phyloP scores from a whole-genome alignment of 306 rosid species.

The Glycine soja region DNA sequence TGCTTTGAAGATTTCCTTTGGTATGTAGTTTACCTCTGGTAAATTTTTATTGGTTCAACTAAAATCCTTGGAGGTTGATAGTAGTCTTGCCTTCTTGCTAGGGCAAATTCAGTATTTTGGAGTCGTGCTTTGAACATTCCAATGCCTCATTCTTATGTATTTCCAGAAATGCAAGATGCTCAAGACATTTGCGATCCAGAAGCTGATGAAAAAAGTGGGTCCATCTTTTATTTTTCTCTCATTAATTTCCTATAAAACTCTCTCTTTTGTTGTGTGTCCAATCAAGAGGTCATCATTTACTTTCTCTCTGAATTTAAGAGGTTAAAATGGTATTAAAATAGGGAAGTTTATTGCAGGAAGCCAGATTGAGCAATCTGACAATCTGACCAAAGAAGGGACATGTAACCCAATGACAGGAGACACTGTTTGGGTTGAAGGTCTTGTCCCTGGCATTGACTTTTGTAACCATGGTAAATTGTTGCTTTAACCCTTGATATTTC shows the following conservation, averaged over 20 bases:
- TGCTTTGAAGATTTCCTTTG: constrained; percentile 96
- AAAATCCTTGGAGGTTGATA: constrained; percentile 48
- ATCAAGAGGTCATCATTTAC: constrained; percentile 27
- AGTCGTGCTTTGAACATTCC: constrained; percentile 93
- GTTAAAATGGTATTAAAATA: constrained; percentile 22
- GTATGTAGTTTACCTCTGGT: constrained; percentile 55
- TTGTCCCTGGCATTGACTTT: constrained; percentile 96
- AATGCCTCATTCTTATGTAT: constrained; percentile 81
- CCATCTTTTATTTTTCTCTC: neutral
- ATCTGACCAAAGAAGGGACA: constrained; percentile 54
- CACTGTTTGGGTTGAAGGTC: constrained; percentile 96
- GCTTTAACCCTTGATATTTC: constrained; percentile 39
- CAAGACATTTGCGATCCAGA: constrained; percentile 52
- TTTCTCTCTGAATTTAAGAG: constrained; percentile 37
- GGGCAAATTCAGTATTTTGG: constrained; percentile 98
- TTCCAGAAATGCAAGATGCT: constrained; percentile 69
- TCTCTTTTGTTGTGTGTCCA: constrained; percentile 8
- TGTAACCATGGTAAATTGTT: constrained; percentile 86
- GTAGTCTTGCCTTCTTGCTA: constrained; percentile 52
- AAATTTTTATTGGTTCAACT: constrained; percentile 34
- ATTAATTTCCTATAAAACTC: neutral
- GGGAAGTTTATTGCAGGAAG: constrained; percentile 54
- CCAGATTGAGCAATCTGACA: constrained; percentile 52
- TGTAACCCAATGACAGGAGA: constrained; percentile 54
- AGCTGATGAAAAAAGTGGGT: constrained; percentile 57